Evolutionary conservation across 305 asterid species (phyloP).

Genomic region (Solanum hybrid): DNA sequence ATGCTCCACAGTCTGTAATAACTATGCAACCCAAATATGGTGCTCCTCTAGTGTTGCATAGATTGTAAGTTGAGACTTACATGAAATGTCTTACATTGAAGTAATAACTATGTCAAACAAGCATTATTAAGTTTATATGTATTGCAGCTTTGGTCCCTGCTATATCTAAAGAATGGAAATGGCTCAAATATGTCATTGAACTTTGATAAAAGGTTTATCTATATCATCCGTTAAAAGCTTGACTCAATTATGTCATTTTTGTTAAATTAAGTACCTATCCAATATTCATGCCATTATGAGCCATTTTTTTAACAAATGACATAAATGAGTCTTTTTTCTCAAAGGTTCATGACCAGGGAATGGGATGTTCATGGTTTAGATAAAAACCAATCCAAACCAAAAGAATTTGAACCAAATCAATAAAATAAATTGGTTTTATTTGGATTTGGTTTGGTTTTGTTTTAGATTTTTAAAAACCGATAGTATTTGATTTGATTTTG

Average conservation of each 20-base stretch:
- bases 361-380: not conserved
- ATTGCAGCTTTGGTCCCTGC: not conserved
- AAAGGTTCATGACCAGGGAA: too few species aligned
- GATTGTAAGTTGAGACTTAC: not conserved
- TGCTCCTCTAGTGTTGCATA: not conserved
- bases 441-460: too few species aligned
- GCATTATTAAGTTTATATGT: not conserved
- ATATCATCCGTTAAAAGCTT: too few species aligned
- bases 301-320: too few species aligned
- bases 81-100: not conserved
- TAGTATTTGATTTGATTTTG: too few species aligned
- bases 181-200: not conserved
- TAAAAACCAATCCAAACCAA: not conserved
- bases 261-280: too few species aligned
- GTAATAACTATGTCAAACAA: not conserved
- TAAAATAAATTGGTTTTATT: too few species aligned
- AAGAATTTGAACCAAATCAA: not conserved
- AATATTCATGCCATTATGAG: too few species aligned
- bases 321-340: too few species aligned
- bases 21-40: not conserved
- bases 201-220: too few species aligned
- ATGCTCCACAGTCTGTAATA: not conserved
- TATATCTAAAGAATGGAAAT: not conserved
- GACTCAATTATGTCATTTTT: not conserved
- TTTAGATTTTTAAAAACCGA: too few species aligned